Base-by-base conservation (phyloP, 331 rosid genomes). In the Acacia pycnantha region DNA sequence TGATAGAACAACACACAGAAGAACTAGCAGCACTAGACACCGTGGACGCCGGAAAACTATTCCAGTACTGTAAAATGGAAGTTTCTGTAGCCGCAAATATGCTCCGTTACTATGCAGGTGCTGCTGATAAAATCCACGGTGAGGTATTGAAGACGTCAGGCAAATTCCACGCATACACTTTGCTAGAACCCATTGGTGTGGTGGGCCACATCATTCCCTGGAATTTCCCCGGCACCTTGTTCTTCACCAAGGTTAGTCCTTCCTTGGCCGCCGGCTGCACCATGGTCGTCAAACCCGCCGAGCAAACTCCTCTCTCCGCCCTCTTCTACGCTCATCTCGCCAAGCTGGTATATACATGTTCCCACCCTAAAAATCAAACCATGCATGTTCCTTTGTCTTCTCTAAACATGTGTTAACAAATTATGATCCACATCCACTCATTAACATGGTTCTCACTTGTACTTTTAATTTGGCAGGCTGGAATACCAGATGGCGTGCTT, bases 151-250 rank as follows among this genome's bases (percentile, higher is more conserved):
- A 95, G 82, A 79, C 90, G 58, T 48, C 93, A 0, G 35, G 80
- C 0, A 86, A 90, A 50, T 74, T 89, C 21, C 97, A 95, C 2
- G 98, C 85, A 6, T 95, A 93, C 77, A 95, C 98, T 4, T 79
- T 95, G 43, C 35, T 85, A 2, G 98, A 95, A 73, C 98, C 98
- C 1, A 82, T 95, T 22, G 98, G 98, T 2, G 98, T 95, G 44
- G 96, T 95, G 8, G 98, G 97, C 41, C 97, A 88, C 82, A 93
- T 95, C n/a, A 88, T 93, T 77, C 98, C 98, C 0, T 95, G 98
- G 98, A 95, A 95, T 68, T 89, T 89, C 50, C 98, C 98, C 0
- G 84, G 82, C 22, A 21, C 22, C 50, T 47, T 91, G 90, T 86
- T 93, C 66, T 54, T 83, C 8, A 4, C 44, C 5, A 95, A 95